Percentiles rank a stretch among this genome's conserved stretches.
phyloP scores from a whole-genome alignment of 805 yeast species.

The Saccharomycopsis sp. region DNA sequence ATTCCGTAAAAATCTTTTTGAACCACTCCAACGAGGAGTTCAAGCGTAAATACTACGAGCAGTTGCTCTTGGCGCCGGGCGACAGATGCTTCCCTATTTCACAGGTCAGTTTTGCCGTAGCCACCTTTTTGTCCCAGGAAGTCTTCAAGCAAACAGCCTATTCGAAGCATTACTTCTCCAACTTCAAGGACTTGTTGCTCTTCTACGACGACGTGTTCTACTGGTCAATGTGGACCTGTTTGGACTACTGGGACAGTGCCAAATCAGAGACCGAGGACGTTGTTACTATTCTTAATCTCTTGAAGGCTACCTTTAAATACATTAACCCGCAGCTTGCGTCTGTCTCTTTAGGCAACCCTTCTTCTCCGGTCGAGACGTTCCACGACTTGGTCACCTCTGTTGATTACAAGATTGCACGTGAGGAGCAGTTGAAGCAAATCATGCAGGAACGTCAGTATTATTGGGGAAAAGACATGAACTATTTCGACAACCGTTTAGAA shows the following conservation, averaged over 20 bases:
- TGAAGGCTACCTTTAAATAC: conserved; percentile 32
- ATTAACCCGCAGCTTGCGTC: conserved; percentile 24
- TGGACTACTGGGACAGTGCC: conserved; percentile 57
- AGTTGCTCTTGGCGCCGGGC: conserved; percentile 47
- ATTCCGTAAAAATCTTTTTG: conserved; percentile 49
- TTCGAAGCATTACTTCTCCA: conserved; percentile 9
- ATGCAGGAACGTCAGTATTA: conserved; percentile 32
- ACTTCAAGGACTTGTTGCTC: not conserved
- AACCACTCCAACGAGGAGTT: conserved; percentile 53
- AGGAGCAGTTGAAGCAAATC: conserved; percentile 41
- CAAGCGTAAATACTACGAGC: conserved; percentile 57
- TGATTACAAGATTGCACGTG: conserved; percentile 46
- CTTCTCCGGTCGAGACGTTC: conserved; percentile 37
- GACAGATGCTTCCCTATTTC: conserved; percentile 45
- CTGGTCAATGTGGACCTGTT: conserved; percentile 35
- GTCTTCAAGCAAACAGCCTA: conserved; percentile 22
- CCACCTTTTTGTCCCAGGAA: conserved; percentile 25
- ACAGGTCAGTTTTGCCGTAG: conserved; percentile 31
- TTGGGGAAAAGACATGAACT: conserved; percentile 42
- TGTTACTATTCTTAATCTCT: conserved; percentile 41
- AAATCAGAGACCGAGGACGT: conserved; percentile 48
- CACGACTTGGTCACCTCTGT: conserved; percentile 36
- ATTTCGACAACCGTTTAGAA: conserved; percentile 44
- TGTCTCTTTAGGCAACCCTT: not conserved
- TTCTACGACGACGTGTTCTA: conserved; percentile 22